phyloP scores from a whole-genome alignment of 768 basidiomycete species.

The Hypholoma sublateritium region DNA sequence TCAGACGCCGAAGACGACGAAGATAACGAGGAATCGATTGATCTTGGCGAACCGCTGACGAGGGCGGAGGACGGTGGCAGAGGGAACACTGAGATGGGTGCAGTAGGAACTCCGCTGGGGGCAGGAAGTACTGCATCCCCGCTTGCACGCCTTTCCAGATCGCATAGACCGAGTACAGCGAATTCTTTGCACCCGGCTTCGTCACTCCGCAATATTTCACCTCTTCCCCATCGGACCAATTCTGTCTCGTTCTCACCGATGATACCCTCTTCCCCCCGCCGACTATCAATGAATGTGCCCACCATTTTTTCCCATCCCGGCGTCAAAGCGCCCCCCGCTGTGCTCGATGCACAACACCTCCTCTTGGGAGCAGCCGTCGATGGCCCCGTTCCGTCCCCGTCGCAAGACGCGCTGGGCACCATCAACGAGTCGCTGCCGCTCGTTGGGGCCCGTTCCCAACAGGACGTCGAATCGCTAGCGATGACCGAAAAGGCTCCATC shows the following conservation, averaged over 20 bases:
- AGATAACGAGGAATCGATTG: slow-evolving; percentile 29
- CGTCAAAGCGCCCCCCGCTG: slow-evolving; percentile 74
- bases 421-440: slow-evolving; percentile 47
- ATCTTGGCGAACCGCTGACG: slow-evolving; percentile 8
- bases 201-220: slow-evolving; percentile 29
- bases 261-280: slow-evolving; percentile 45
- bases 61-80: neutral
- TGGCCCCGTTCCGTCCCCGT: slow-evolving; percentile 14
- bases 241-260: slow-evolving; percentile 35
- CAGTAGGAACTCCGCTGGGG: neutral
- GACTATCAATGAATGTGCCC: slow-evolving; percentile 58
- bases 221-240: slow-evolving; percentile 24
- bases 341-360: slow-evolving; percentile 70
- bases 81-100: neutral
- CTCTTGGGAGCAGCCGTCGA: slow-evolving; percentile 44
- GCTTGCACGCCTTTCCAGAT: slow-evolving; percentile 20
- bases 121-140: slow-evolving; percentile 19
- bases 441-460: slow-evolving; percentile 21
- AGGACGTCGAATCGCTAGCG: slow-evolving; percentile 37
- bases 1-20: slow-evolving; percentile 45
- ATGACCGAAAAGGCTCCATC: slow-evolving; percentile 59
- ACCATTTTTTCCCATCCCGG: slow-evolving; percentile 85
- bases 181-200: slow-evolving; percentile 30
- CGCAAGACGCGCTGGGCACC: slow-evolving; percentile 43
- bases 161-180: slow-evolving; percentile 29